A percentile compares a stretch with the other conserved stretches of the same genome.
These are phyloP conservation scores for Trichosporon ovoides DNA, from an alignment of 1,284 basidiomycete genomes.

Conservation along the genomic window DNA sequence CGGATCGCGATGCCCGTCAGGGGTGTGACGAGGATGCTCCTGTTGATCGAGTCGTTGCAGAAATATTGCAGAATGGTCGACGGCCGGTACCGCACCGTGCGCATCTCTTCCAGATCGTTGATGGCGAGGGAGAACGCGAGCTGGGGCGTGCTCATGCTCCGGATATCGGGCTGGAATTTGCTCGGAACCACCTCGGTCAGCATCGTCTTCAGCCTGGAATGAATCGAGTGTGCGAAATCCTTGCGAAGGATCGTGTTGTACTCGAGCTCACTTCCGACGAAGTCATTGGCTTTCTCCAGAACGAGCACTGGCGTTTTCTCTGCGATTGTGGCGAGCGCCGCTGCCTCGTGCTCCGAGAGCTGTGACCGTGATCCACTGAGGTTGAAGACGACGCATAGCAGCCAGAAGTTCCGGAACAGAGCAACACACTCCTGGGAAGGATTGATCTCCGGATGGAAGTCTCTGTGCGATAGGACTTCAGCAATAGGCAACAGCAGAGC, in stretches of 20 bases:
- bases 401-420: slow-evolving; percentile 92
- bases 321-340: slow-evolving; percentile 74
- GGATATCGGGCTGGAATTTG: slow-evolving; percentile 65
- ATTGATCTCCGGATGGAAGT: slow-evolving; percentile 62
- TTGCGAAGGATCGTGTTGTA: slow-evolving; percentile 90
- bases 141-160: slow-evolving; percentile 72
- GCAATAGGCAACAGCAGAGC: slow-evolving; percentile 86
- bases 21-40: slow-evolving; percentile 57
- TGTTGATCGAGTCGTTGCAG: slow-evolving; percentile 78
- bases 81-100: slow-evolving; percentile 71
- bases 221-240: slow-evolving; percentile 69
- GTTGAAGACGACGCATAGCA: slow-evolving; percentile 62
- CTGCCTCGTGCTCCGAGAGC: slow-evolving; percentile 55
- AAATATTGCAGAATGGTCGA: slow-evolving; percentile 86
- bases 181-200: slow-evolving; percentile 63
- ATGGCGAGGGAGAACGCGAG: slow-evolving; percentile 81
- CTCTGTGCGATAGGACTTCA: slow-evolving; percentile 70
- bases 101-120: slow-evolving; percentile 83
- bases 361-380: slow-evolving; percentile 59
- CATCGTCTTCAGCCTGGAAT: slow-evolving; percentile 60
- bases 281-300: slow-evolving; percentile 75
- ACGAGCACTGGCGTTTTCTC: slow-evolving; percentile 82
- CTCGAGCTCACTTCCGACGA: slow-evolving; percentile 81
- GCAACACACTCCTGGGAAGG: slow-evolving; percentile 64
- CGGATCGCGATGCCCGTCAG: slow-evolving; percentile 85